Percentiles rank a stretch among this genome's conserved stretches.
Conservation (phyloP, 768 basidiomycete genomes). For the Hericium alpestre region DNA sequence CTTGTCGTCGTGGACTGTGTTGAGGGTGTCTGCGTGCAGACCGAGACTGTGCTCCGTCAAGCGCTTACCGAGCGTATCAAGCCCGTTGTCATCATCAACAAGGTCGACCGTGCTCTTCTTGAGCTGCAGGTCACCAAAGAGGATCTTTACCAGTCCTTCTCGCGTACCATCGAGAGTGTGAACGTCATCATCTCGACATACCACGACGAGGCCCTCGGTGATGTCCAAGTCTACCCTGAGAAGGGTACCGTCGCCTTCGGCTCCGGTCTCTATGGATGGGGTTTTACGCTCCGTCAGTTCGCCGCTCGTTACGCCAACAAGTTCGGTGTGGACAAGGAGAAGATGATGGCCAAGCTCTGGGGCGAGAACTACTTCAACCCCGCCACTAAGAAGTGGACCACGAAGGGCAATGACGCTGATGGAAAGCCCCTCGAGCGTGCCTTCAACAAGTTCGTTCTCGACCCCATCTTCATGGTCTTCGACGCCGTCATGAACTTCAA, state of each 20-base stretch:
- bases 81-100: constrained; percentile 99
- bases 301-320: constrained; percentile 91
- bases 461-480: constrained; percentile 98
- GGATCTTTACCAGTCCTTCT: constrained; percentile 94
- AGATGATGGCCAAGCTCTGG: constrained; percentile 97
- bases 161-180: constrained; percentile 91
- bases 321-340: constrained; percentile 97
- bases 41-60: constrained; percentile 97
- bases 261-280: constrained; percentile 99
- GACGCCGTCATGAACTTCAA: constrained; percentile 99
- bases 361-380: constrained; percentile 99
- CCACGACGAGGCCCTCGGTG: constrained; percentile 86
- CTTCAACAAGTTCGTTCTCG: constrained; percentile 96
- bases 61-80: constrained; percentile 97
- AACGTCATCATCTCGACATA: constrained; percentile 99
- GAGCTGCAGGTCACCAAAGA: constrained; percentile 98
- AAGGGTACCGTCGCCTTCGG: constrained; percentile 97
- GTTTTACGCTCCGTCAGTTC: constrained; percentile 97
- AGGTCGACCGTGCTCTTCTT: constrained; percentile 98
- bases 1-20: constrained; percentile 99
- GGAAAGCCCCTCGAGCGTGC: constrained; percentile 94
- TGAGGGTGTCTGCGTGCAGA: constrained; percentile 99
- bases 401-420: constrained; percentile 59
- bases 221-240: constrained; percentile 98
- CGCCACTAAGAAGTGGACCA: constrained; percentile 91